A percentile compares a stretch with the other conserved stretches of the same genome.
These are phyloP conservation scores for Serendipita sp. DNA, from an alignment of 768 basidiomycete genomes.

Conservation along the genomic window DNA sequence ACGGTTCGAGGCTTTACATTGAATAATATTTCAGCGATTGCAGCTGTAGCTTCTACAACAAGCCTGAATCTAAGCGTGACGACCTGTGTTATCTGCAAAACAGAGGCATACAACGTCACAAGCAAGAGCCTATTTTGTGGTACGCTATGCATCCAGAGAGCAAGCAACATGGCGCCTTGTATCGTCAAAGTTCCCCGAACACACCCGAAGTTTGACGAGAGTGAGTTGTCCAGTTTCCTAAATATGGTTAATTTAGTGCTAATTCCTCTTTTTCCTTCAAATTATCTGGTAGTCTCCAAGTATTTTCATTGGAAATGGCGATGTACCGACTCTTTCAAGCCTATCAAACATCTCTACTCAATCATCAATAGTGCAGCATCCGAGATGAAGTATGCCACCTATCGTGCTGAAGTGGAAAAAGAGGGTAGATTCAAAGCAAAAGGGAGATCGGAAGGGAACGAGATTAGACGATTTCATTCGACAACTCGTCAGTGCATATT, in stretches of 20 bases:
- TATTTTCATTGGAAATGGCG: background rate
- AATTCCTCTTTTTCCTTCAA: too few species aligned
- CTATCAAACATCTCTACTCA: background rate
- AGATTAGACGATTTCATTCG: background rate
- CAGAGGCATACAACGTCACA: background rate
- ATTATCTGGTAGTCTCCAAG: background rate
- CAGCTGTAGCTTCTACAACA: background rate
- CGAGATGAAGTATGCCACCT: background rate
- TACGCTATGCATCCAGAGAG: background rate
- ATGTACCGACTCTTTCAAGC: background rate
- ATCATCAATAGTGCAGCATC: background rate
- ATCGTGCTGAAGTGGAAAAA: background rate
- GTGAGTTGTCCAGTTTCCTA: background rate
- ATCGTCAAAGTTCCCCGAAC: background rate
- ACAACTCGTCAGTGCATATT: background rate
- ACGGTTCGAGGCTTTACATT: too few species aligned
- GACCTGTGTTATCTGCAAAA: background rate
- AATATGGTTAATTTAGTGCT: too few species aligned
- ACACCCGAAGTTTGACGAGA: background rate
- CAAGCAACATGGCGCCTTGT: background rate
- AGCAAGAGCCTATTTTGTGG: background rate
- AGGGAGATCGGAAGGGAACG: background rate
- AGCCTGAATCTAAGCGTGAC: background rate
- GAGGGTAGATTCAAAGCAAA: background rate
- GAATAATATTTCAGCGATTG: too few species aligned